Evolutionary conservation across 1,284 basidiomycete species (phyloP).

Genomic region (Veloporphyrellus conicus): DNA sequence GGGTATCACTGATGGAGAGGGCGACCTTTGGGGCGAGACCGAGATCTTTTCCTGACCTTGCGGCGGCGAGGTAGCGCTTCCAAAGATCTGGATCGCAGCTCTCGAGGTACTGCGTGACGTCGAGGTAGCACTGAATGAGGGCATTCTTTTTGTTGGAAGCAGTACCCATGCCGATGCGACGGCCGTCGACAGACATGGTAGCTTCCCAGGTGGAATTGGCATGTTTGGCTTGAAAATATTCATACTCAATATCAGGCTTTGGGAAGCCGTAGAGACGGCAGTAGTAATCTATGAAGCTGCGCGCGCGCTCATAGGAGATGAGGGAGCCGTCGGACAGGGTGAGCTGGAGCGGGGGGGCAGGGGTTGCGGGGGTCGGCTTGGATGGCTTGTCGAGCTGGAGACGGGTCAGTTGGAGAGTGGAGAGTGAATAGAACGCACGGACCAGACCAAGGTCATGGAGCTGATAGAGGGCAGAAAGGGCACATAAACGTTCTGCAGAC

Average conservation of each 20-base stretch:
- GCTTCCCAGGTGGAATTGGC: constrained; percentile 66
- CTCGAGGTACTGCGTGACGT: constrained; percentile 85
- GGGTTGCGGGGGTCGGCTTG: constrained; percentile 18
- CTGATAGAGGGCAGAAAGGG: constrained; percentile 69
- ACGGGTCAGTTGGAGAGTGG: neutral
- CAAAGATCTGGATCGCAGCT: constrained; percentile 79
- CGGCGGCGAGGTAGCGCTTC: constrained; percentile 63
- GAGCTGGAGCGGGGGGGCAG: constrained; percentile 21
- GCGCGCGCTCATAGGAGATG: constrained; percentile 73
- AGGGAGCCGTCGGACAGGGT: constrained; percentile 63
- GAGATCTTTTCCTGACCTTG: constrained; percentile 61
- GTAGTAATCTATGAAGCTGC: constrained; percentile 94
- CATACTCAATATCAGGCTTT: constrained; percentile 74
- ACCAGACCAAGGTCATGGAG: constrained; percentile 60
- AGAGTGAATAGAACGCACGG: constrained; percentile 11
- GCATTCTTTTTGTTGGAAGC: constrained; percentile 75
- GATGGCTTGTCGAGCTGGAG: constrained; percentile 29
- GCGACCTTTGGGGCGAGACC: constrained; percentile 70
- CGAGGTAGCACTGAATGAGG: constrained; percentile 75
- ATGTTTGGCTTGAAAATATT: constrained; percentile 28
- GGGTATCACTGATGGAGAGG: constrained; percentile 63
- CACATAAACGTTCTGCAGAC: constrained; percentile 73
- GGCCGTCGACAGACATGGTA: constrained; percentile 75
- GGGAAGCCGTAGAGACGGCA: constrained; percentile 78
- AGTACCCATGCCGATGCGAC: constrained; percentile 75